Evolutionary conservation across 2,329 filamentous ascomycete species (phyloP), one percentile per base, ranked within the genome.

Genomic region (Sporothrix phasma): DNA sequence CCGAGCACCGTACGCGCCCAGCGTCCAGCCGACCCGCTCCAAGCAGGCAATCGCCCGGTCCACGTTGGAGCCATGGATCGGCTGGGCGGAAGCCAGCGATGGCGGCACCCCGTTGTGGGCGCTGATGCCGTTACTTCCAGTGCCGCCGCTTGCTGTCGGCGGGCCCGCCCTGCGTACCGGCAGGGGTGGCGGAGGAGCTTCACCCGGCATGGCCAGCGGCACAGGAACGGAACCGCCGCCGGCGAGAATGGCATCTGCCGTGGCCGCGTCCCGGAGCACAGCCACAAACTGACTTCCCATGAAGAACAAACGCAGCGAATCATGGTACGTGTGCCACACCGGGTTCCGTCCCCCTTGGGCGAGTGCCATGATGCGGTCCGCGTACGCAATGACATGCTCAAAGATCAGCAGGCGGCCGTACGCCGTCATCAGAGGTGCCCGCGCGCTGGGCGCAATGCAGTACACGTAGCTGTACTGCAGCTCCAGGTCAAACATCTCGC

Each of bases 401-500:
- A 96, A 96, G 46, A 96, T 89, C 26, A 96, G 79, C 34, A 86
- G 80, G 66, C 91, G 89, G 43, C 87, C 88, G 72, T 93, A 91
- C 53, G 90, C 84, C 3, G 85, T 87, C 59, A 92, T 85, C 24
- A 83, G 79, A 0, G 90, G 89, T 3, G 89, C 85, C 53, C 88
- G 82, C 1, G 86, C 84, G 41, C 88, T 92, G 0, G 92, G 90
- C 0, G 91, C 91, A 7, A 97, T 82, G 64, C 93, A 89, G 73
- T 97, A 91, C 26, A 96, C 88, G 70, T 91, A 94, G 71, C 90
- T 95, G 77, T 96, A 97, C 54, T 93, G 83, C 47, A 95, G 65
- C 72, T 99, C 94, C 17, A 96, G 84, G 67, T 94, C 88, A 71
- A 97, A 95, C 68, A 92, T 84, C 56, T 88, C 83, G 45, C 86